Evolutionary conservation across 1,284 basidiomycete species (phyloP).

Genomic region (Ustilago loliicola): DNA sequence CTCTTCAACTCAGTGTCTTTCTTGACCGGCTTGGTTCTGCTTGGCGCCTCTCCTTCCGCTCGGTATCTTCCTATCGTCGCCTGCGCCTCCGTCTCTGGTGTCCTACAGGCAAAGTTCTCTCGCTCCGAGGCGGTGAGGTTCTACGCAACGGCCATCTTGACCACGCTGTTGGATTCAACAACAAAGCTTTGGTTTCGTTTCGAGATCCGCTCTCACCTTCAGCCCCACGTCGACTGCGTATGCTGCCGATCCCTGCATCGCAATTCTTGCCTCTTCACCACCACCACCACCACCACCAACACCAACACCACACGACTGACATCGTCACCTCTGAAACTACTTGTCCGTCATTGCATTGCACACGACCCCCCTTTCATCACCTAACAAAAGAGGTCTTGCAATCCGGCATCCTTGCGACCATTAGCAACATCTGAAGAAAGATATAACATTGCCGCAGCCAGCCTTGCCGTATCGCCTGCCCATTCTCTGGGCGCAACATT

Average conservation of each 20-base stretch:
- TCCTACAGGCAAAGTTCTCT: background rate
- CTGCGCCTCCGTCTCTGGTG: background rate
- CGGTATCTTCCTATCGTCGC: background rate
- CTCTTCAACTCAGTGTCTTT: background rate
- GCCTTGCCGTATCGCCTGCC: background rate
- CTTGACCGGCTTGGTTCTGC: background rate
- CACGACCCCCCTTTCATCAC: background rate
- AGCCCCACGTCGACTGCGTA: background rate
- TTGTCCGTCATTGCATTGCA: background rate
- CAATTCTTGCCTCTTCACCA: background rate
- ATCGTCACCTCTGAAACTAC: background rate
- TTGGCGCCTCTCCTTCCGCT: slow-evolving; percentile 4
- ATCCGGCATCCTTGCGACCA: too few relatives aligned
- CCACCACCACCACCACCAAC: background rate
- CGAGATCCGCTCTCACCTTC: slow-evolving; percentile 10
- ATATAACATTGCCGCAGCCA: background rate
- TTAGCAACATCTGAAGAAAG: too few relatives aligned
- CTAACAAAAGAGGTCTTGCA: too few relatives aligned
- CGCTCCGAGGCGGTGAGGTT: background rate
- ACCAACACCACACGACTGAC: background rate
- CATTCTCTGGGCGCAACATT: background rate
- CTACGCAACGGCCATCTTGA: background rate
- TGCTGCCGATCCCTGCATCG: background rate
- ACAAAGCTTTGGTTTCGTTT: background rate
- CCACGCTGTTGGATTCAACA: background rate